Evolutionary conservation across 331 rosid genomes (phyloP), one percentile per base, ranked within the genome.

Genomic region (Malus hybrid): DNA sequence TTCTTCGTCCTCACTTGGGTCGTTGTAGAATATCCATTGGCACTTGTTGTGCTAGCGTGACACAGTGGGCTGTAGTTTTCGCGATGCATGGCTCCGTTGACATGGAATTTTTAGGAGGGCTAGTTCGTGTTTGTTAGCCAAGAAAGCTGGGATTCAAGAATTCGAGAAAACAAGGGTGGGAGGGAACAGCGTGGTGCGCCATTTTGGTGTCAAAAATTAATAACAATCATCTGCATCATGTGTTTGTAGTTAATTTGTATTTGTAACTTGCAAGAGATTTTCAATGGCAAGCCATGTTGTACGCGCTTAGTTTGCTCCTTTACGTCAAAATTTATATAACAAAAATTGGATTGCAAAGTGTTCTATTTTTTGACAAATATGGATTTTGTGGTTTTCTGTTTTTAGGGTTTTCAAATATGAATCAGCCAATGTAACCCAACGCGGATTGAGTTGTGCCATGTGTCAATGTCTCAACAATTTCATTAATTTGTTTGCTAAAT

Each of bases 211-310:
- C 20, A 67, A 42, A 14, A 73, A 42, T 42, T 42, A 42, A 42
- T 42, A 10, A 12, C 3, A 66, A 34, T 39, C 16, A 57, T 57
- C 6, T n/a, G 12, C 63, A 57, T 3, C 29, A 57, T n/a, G 14
- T 20, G 24, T 7, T 57, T 8, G 20, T 28, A 33, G 76, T 13
- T 42, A 42, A 42, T 42, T 67, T 42, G 68, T 29, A 73, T 73
- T 60, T 73, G 75, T 34, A 56, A 56, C 14, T 71, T 34, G 65
- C 14, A 71, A n/a, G 15, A 28, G 73, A 64, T 1, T 71, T 59
- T 76, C 29, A 39, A 61, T 67, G 79, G 86, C 50, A 24, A 74
- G 74, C 56, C 63, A 78, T 78, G 46, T 63, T 62, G 20, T 62
- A 19, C n/a, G 39, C 59, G 61, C 31, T 44, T 73, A 19, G 68